Conservation (phyloP, 345 rosid species). For the Draba incana region DNA sequence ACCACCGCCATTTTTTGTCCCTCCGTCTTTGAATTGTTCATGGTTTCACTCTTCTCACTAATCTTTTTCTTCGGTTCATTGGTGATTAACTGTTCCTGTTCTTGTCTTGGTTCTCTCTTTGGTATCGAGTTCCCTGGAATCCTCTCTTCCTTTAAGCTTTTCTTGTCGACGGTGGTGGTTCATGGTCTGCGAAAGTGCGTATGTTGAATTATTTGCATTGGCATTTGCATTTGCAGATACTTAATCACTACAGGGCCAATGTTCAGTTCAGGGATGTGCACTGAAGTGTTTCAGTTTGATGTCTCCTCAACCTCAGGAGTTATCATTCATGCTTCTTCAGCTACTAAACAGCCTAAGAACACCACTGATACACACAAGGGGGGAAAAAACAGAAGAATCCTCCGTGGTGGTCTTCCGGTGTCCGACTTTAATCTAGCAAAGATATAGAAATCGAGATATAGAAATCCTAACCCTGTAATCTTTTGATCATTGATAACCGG, state of each 20-base stretch:
- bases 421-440: constrained; percentile 49
- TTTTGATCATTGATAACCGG: neutral
- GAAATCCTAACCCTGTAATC: too few relatives aligned
- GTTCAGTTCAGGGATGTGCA: constrained; percentile 89
- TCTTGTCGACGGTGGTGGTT: too few relatives aligned
- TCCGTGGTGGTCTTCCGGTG: constrained; percentile 49
- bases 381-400: constrained; percentile 67
- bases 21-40: too few relatives aligned
- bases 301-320: constrained; percentile 59
- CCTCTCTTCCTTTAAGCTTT: too few relatives aligned
- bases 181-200: too few relatives aligned
- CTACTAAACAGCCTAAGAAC: constrained; percentile 48
- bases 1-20: too few relatives aligned
- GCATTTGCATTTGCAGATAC: neutral
- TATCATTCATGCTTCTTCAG: constrained; percentile 64
- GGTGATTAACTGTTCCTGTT: too few relatives aligned
- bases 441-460: too few relatives aligned
- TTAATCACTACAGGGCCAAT: constrained; percentile 61
- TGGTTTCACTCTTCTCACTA: too few relatives aligned
- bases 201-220: neutral
- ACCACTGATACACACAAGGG: constrained; percentile 46
- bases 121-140: too few relatives aligned
- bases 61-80: too few relatives aligned
- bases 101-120: too few relatives aligned
- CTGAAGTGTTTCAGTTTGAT: constrained; percentile 81